A percentile compares a stretch with the other conserved stretches of the same genome.
These are phyloP conservation scores for Elasticomyces elasticus DNA, from an alignment of 495 filamentous ascomycete species.

Conservation along the genomic window DNA sequence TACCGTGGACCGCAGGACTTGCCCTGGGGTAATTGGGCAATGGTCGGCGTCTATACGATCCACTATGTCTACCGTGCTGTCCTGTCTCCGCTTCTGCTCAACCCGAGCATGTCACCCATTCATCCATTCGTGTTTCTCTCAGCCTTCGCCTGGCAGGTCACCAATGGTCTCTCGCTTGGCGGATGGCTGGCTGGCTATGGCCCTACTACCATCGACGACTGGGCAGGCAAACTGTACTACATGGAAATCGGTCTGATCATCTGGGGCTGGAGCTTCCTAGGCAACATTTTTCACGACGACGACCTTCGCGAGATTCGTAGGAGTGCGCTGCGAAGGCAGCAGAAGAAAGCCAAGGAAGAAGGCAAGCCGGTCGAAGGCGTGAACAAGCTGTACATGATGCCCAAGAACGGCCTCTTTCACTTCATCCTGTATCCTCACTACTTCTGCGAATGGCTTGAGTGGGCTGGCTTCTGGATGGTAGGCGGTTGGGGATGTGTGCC, in stretches of 20 bases:
- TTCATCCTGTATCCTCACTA: conserved; percentile 87
- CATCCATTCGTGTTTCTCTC: conserved; percentile 48
- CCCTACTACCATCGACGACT: conserved; percentile 48
- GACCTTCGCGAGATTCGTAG: conserved; percentile 67
- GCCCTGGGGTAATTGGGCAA: conserved; percentile 60
- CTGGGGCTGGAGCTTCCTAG: conserved; percentile 59
- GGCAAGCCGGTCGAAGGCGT: conserved; percentile 35
- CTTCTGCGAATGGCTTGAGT: conserved; percentile 91
- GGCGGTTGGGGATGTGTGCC: conserved; percentile 51
- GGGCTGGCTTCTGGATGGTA: conserved; percentile 76
- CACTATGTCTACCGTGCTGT: conserved; percentile 89
- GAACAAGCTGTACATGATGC: conserved; percentile 85
- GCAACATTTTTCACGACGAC: conserved; percentile 78
- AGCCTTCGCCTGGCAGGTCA: conserved; percentile 62
- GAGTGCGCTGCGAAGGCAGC: conserved; percentile 42
- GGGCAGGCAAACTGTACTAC: conserved; percentile 42
- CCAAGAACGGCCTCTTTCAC: conserved; percentile 69
- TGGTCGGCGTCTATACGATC: conserved; percentile 52
- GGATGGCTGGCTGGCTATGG: conserved; percentile 75
- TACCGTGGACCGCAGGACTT: conserved; percentile 33
- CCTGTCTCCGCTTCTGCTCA: conserved; percentile 63
- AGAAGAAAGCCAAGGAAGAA: conserved; percentile 28
- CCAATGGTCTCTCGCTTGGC: conserved; percentile 66
- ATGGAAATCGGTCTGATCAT: conserved; percentile 48
- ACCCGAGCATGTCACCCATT: conserved; percentile 85